phyloP scores from a whole-genome alignment of 1,284 basidiomycete species.

The Megacollybia platyphylla region DNA sequence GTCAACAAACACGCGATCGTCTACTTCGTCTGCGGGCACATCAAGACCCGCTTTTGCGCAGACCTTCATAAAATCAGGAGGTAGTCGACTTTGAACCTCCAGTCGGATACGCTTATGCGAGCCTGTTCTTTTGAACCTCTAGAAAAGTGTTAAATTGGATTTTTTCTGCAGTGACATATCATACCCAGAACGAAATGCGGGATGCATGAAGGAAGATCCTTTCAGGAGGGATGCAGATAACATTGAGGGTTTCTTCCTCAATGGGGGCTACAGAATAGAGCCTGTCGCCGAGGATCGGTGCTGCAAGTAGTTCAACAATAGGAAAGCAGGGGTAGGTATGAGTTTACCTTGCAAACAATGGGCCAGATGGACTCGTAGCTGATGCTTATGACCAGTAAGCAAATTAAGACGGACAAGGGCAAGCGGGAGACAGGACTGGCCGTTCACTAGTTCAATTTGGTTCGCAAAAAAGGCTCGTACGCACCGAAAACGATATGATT shows the following conservation, averaged over 20 bases:
- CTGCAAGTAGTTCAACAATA: neutral
- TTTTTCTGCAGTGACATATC: neutral
- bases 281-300: neutral
- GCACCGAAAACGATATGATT: neutral
- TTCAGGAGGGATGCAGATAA: neutral
- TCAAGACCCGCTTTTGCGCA: neutral
- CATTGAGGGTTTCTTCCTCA: neutral
- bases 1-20: too few species aligned
- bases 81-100: constrained; percentile 1
- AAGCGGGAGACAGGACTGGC: neutral
- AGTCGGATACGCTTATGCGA: neutral
- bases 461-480: neutral
- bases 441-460: neutral
- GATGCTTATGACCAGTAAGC: constrained; percentile 1
- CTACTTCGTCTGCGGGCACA: neutral
- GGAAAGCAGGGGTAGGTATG: neutral
- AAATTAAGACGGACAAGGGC: neutral
- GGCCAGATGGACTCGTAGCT: constrained; percentile 1
- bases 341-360: neutral
- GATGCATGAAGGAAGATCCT: constrained; percentile 1
- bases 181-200: neutral
- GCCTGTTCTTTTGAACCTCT: constrained; percentile 1
- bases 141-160: neutral
- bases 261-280: neutral
- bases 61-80: neutral